Base-by-base conservation (phyloP, 495 filamentous ascomycete genomes). In the Jackrogersella multiformis region DNA sequence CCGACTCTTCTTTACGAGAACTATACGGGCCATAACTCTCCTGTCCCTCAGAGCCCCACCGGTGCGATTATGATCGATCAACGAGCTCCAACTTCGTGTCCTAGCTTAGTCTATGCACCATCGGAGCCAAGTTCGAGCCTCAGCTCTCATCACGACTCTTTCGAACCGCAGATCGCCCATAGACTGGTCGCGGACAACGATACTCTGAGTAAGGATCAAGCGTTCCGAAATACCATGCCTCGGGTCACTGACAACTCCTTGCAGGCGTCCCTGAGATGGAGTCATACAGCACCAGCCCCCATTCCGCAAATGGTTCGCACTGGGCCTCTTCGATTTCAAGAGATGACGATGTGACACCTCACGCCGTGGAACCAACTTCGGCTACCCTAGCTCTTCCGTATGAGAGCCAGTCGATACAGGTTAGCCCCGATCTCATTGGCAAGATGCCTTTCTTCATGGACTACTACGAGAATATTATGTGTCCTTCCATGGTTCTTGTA, bases 401-500 rank as follows among this genome's bases (percentile, higher is more conserved):
- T 23, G 75, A 67, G 73, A 75, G 53, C 70, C 77, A 68, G 49
- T 70, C 64, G 68, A 59, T 75, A 61, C 79, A 79, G 57, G 73
- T 83, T 58, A 81, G 72, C 74, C 71, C 80, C 26, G 84, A 86
- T 65, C 79, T 87, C 69, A 80, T 84, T 64, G 75, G 82, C 54
- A 84, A 82, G 68, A 81, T 88, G 74, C 80, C 81, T 4, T 88
- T 86, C 76, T 86, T 88, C 73, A 84, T 92, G 76, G 86, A 90
- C 66, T 91, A 90, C 73, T 92, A 95, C 76, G 88, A 94, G 57
- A 94, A 93, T 71, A 89, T 90, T 66, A 93, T 98, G 76, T 95
- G 94, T 63, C 91, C 92, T 0, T 90, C 92, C 63, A 90, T 97
- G 69, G 93, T 97, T 13, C 89, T 93, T 45, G 95, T 97, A 77